Conservation (phyloP, 2,329 filamentous ascomycete genomes). For the Aureobasidium namibiae region DNA sequence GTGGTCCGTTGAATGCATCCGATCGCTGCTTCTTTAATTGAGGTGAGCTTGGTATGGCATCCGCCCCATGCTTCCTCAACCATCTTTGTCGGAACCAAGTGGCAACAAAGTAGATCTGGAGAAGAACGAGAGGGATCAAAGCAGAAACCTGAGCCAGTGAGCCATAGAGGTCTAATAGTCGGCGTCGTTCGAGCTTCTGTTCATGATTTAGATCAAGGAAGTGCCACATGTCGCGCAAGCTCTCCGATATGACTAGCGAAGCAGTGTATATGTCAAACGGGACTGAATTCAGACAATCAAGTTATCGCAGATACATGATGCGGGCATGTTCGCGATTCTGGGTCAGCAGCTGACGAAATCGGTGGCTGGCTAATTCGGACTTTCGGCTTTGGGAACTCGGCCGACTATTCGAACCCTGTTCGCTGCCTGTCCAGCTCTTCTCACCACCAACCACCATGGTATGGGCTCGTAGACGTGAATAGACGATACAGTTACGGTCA, state of each 20-base stretch:
- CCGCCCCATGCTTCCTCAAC: constrained; percentile 16
- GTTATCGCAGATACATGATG: not conserved
- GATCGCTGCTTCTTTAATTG: constrained; percentile 27
- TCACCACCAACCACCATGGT: too few relatives aligned
- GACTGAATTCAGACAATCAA: not conserved
- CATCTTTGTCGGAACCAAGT: constrained; percentile 23
- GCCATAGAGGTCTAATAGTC: constrained; percentile 47
- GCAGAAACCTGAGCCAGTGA: constrained; percentile 48
- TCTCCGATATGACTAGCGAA: not conserved
- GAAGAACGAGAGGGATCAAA: constrained; percentile 36
- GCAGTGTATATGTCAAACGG: not conserved
- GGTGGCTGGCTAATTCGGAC: not conserved
- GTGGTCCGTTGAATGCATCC: constrained; percentile 21
- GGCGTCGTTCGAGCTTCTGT: constrained; percentile 43
- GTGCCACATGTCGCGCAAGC: constrained; percentile 32
- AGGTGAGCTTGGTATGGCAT: constrained; percentile 34
- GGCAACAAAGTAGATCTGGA: constrained; percentile 32
- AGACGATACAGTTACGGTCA: too few relatives aligned
- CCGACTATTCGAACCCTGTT: not conserved
- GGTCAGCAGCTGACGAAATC: not conserved
- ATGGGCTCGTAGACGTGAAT: too few relatives aligned
- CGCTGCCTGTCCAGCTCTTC: too few relatives aligned
- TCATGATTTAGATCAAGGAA: constrained; percentile 44
- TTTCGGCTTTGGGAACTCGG: not conserved
- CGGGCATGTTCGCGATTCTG: not conserved